Evolutionary conservation across 192 early-diverging fungal species (phyloP).

Genomic region (Coemansia sp.): DNA sequence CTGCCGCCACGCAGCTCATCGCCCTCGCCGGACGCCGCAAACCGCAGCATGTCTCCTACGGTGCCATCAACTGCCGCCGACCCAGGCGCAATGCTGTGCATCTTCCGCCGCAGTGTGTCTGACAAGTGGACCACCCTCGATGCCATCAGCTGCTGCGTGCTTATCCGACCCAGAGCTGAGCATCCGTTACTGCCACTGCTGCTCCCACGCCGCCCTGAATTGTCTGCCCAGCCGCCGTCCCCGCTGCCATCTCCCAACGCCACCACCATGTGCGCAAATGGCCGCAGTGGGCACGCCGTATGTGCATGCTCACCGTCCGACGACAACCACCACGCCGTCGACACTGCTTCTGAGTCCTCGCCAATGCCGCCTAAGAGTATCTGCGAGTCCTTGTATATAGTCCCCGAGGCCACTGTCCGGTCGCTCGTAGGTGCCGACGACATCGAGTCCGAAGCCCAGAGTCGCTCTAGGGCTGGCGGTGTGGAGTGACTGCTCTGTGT

Average conservation of each 20-base stretch:
- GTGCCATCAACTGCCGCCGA: slow-evolving; percentile 13
- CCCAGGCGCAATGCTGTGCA: slow-evolving; percentile 31
- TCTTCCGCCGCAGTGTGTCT: slow-evolving; percentile 47
- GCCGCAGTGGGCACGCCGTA: slow-evolving; percentile 50
- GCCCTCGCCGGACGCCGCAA: slow-evolving; percentile 7
- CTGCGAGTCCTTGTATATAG: slow-evolving; percentile 16
- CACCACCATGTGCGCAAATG: slow-evolving; percentile 55
- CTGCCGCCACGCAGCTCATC: neutral
- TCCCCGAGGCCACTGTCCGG: slow-evolving; percentile 7
- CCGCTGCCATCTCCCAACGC: slow-evolving; percentile 21
- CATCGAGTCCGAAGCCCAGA: neutral
- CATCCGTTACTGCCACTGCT: neutral
- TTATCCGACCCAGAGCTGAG: slow-evolving; percentile 6
- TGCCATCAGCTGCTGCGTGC: slow-evolving; percentile 27
- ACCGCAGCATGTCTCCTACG: slow-evolving; percentile 39
- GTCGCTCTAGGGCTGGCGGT: slow-evolving; percentile 7
- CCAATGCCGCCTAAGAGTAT: neutral
- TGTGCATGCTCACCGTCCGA: slow-evolving; percentile 50
- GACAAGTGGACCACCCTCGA: slow-evolving; percentile 38
- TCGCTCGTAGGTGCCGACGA: slow-evolving; percentile 6
- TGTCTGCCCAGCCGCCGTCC: slow-evolving; percentile 12
- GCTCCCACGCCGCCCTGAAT: slow-evolving; percentile 5
- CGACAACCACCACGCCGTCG: slow-evolving; percentile 47
- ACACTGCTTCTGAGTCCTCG: neutral
- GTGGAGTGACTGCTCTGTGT: neutral